Evolutionary conservation across 768 basidiomycete species (phyloP).

Genomic region (Rubroboletus satanas): DNA sequence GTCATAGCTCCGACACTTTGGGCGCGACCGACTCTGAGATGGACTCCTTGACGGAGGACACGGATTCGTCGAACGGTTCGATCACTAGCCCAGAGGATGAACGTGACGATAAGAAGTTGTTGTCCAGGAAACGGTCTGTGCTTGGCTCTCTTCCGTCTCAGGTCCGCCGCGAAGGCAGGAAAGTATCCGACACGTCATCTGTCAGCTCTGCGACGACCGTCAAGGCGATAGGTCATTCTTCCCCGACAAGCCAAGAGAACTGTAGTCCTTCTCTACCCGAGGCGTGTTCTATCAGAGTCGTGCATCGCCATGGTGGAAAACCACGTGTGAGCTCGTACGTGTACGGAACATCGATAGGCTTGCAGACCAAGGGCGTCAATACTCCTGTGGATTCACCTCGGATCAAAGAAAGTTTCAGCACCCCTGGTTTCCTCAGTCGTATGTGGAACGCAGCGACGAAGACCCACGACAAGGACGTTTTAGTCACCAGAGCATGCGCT

Average conservation of each 20-base stretch:
- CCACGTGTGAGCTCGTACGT: conserved; percentile 29
- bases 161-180: conserved; percentile 39
- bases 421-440: conserved; percentile 57
- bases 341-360: conserved; percentile 20
- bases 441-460: conserved; percentile 70
- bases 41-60: conserved; percentile 61
- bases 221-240: conserved; percentile 27
- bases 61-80: conserved; percentile 52
- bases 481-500: conserved; percentile 5
- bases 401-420: conserved; percentile 38
- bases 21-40: conserved; percentile 54
- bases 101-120: conserved; percentile 25
- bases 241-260: conserved; percentile 17
- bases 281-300: conserved; percentile 24
- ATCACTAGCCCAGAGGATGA: conserved; percentile 48
- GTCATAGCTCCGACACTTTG: conserved; percentile 42
- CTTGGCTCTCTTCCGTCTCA: conserved; percentile 46
- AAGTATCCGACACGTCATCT: conserved; percentile 33
- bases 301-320: conserved; percentile 24
- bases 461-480: conserved; percentile 29
- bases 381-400: conserved; percentile 20
- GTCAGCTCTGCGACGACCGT: conserved; percentile 35
- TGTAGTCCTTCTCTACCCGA: conserved; percentile 13
- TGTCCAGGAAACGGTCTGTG: conserved; percentile 38
- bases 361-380: conserved; percentile 11